phyloP scores from a whole-genome alignment of 2,329 filamentous ascomycete species.

The Zopfia rhizophila region DNA sequence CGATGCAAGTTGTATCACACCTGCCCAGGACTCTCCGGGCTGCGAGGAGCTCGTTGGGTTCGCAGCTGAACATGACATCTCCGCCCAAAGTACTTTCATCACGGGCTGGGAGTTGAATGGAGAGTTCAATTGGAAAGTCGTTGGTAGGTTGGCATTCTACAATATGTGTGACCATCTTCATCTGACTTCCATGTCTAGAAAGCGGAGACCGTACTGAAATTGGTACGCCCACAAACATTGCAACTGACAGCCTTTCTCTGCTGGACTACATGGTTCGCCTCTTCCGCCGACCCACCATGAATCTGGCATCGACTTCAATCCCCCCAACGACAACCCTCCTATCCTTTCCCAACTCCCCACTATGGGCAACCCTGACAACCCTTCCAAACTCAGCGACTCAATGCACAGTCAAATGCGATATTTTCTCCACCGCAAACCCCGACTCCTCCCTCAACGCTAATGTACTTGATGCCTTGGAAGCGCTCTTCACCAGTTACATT shows the following conservation, averaged over 20 bases:
- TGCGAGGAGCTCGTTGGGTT: slow-evolving; percentile 21
- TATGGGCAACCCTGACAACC: slow-evolving; percentile 16
- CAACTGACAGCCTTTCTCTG: not conserved
- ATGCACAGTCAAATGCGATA: slow-evolving; percentile 12
- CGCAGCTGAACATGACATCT: slow-evolving; percentile 22
- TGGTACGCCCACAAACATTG: slow-evolving; percentile 6
- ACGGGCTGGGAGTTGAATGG: slow-evolving; percentile 48
- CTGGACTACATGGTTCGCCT: slow-evolving; percentile 13
- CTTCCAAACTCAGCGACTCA: slow-evolving; percentile 4
- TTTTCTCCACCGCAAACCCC: slow-evolving; percentile 12
- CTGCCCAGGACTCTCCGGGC: slow-evolving; percentile 22
- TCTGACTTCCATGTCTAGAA: slow-evolving; percentile 6
- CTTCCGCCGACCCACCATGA: slow-evolving; percentile 4
- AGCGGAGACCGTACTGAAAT: slow-evolving; percentile 23
- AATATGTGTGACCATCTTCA: too few species aligned
- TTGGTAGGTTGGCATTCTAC: slow-evolving; percentile 31
- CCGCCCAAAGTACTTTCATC: slow-evolving; percentile 32
- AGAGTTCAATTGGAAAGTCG: slow-evolving; percentile 54
- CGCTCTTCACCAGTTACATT: slow-evolving; percentile 13
- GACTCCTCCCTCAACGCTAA: not conserved
- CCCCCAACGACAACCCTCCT: slow-evolving; percentile 10
- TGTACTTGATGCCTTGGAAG: slow-evolving; percentile 16
- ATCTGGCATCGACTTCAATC: slow-evolving; percentile 3
- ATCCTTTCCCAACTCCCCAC: slow-evolving; percentile 9
- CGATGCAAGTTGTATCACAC: slow-evolving; percentile 18